Evolutionary conservation across 345 rosid genomes (phyloP).

Genomic region (Euphorbia pulcherrima): DNA sequence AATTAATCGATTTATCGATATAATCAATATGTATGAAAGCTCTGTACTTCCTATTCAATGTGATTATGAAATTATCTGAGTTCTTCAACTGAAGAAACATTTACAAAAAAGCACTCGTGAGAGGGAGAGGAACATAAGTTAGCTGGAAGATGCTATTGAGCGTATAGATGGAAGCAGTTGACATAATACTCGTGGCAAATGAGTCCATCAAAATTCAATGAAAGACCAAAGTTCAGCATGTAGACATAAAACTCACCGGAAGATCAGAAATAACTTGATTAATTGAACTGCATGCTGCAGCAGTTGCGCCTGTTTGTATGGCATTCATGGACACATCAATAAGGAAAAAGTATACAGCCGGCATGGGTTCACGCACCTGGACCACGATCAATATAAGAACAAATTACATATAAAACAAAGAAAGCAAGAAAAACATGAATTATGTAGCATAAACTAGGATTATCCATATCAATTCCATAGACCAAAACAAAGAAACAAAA

Average conservation of each 20-base stretch:
- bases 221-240: neutral
- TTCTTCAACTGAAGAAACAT: neutral
- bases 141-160: neutral
- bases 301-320: constrained; percentile 90
- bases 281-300: constrained; percentile 95
- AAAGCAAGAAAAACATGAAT: neutral
- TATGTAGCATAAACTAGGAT: neutral
- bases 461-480: neutral
- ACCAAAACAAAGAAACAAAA: neutral
- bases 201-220: neutral
- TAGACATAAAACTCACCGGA: constrained; percentile 55
- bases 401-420: neutral
- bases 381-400: constrained; percentile 9
- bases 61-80: neutral
- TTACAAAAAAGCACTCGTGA: neutral
- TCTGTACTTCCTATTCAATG: neutral
- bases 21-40: neutral
- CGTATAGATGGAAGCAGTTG: neutral
- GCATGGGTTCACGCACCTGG: constrained; percentile 99
- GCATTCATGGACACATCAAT: constrained; percentile 97
- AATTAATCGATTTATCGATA: too few species aligned
- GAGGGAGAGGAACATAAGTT: neutral
- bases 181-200: neutral
- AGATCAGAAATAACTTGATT: constrained; percentile 88
- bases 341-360: constrained; percentile 86